These are phyloP conservation scores for Cordia subcordata DNA, from an alignment of 257 asterid genomes.

Conservation along the genomic window DNA sequence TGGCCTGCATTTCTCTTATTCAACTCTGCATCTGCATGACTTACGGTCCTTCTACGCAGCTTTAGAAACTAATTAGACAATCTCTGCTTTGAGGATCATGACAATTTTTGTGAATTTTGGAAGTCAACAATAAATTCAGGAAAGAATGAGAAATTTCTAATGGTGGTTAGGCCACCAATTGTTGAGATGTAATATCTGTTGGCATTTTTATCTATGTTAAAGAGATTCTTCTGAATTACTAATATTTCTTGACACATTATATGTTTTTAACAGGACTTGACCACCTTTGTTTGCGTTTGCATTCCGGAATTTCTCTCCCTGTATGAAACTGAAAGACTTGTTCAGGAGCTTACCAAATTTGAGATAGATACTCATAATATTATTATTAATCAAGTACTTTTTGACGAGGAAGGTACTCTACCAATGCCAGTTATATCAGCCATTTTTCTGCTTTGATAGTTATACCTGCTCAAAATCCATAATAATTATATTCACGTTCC, in stretches of 20 bases:
- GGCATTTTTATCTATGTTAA: too few relatives aligned
- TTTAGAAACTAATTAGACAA: too few relatives aligned
- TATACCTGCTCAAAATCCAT: neutral
- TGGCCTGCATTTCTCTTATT: too few relatives aligned
- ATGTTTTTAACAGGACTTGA: conserved; percentile 61
- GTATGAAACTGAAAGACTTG: conserved; percentile 92
- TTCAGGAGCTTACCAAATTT: conserved; percentile 89
- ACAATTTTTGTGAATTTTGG: too few relatives aligned
- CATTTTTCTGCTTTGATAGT: neutral
- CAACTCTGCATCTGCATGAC: too few relatives aligned
- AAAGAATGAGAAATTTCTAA: too few relatives aligned
- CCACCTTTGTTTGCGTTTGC: conserved; percentile 90
- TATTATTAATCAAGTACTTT: conserved; percentile 91
- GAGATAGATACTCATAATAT: conserved; percentile 96
- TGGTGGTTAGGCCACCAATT: too few relatives aligned
- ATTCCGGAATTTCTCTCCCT: conserved; percentile 96
- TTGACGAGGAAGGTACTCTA: conserved; percentile 79
- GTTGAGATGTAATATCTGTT: too few relatives aligned
- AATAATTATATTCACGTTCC: conserved; percentile 1
- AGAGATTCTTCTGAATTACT: neutral
- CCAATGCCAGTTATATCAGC: neutral
- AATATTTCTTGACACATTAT: neutral
- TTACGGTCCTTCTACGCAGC: too few relatives aligned
- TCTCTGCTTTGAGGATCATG: too few relatives aligned
- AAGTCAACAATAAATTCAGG: too few relatives aligned